Conservation (phyloP, 176 grass and related monocot species). For the Ensete ventricosum region DNA sequence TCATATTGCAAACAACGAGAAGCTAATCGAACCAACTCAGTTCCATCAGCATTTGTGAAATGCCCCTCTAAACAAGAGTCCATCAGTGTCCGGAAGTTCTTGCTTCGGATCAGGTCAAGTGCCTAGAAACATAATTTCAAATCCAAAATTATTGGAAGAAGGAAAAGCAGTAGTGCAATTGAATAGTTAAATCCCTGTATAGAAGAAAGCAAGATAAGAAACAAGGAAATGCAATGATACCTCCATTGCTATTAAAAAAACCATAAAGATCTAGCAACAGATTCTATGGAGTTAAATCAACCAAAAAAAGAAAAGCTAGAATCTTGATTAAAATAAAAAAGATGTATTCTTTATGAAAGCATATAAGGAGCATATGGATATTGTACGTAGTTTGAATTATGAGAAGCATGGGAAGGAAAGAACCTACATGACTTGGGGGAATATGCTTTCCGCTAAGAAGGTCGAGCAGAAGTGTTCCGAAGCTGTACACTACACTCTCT, state of each 20-base stretch:
- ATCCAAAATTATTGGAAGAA: not conserved
- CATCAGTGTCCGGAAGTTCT: conserved; percentile 73
- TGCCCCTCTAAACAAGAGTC: conserved; percentile 94
- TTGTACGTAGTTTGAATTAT: not conserved
- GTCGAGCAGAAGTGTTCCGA: conserved; percentile 84
- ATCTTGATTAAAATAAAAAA: not conserved
- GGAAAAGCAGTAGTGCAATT: not conserved
- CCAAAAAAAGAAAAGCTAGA: not conserved
- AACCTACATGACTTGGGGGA: conserved; percentile 83
- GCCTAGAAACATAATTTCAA: conserved; percentile 32
- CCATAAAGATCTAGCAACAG: not conserved
- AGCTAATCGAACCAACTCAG: conserved; percentile 72
- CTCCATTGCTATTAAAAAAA: not conserved
- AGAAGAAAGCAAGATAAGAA: not conserved
- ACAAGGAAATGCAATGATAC: not conserved
- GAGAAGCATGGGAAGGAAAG: not conserved
- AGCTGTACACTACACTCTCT: conserved; percentile 88
- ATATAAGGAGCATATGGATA: no score
- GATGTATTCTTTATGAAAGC: not conserved
- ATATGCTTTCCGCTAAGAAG: conserved; percentile 94
- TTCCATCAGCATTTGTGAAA: conserved; percentile 68
- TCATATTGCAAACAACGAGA: conserved; percentile 91
- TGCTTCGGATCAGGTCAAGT: conserved; percentile 71
- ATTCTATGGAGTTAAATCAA: not conserved
- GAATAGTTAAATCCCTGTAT: not conserved